A percentile compares a stretch with the other conserved stretches of the same genome.
phyloP scores from a whole-genome alignment of 2,329 filamentous ascomycete species.

The Myriosclerotinia scirpicola region DNA sequence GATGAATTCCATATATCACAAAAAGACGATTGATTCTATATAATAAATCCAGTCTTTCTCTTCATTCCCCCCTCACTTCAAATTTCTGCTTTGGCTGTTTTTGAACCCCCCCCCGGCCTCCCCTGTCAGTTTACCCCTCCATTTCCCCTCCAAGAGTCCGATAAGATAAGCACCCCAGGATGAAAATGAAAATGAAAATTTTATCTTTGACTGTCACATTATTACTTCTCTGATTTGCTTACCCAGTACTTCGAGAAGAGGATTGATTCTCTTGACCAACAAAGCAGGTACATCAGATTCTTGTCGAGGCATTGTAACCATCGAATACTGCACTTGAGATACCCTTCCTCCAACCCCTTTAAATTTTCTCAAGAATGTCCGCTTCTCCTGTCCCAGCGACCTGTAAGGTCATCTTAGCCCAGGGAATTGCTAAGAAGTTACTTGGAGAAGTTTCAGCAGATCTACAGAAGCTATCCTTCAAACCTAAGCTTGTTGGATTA shows the following conservation, averaged over 20 bases:
- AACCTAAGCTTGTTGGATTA: constrained; percentile 85
- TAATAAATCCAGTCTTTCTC: too few species aligned
- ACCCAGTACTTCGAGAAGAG: background rate
- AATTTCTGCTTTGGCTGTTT: too few species aligned
- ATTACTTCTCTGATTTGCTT: constrained; percentile 5
- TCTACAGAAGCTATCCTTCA: constrained; percentile 67
- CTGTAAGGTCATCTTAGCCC: constrained; percentile 92
- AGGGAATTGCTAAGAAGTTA: constrained; percentile 80
- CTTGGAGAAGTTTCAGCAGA: constrained; percentile 76
- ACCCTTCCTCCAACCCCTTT: background rate
- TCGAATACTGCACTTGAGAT: too few species aligned
- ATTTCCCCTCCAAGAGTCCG: constrained; percentile 11
- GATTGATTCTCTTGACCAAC: background rate
- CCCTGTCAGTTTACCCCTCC: too few species aligned
- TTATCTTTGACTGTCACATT: constrained; percentile 1
- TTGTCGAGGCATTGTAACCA: background rate
- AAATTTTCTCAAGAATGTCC: constrained; percentile 23
- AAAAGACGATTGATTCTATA: too few species aligned
- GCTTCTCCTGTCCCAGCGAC: constrained; percentile 44
- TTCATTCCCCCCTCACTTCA: too few species aligned
- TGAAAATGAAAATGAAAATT: constrained; percentile 3
- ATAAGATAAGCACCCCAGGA: constrained; percentile 15
- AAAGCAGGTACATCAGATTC: background rate
- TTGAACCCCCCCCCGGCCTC: too few species aligned
- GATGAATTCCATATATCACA: too few species aligned